Conservation (phyloP, 1,284 basidiomycete genomes). For the Tilletia setariae region DNA sequence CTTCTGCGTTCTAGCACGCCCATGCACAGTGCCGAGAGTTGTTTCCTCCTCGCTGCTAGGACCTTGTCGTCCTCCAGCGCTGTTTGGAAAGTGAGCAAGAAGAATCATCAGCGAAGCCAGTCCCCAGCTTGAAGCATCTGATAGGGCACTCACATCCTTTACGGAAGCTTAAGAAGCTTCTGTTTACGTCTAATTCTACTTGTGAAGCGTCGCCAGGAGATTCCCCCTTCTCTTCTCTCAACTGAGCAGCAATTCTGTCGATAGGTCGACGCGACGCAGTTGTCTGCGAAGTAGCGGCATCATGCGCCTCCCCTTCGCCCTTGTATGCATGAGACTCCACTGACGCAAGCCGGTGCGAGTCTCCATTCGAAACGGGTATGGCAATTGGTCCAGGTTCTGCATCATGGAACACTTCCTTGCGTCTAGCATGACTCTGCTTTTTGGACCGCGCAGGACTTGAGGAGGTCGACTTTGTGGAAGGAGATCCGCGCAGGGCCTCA, state of each 20-base stretch:
- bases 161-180: conserved; percentile 40
- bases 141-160: conserved; percentile 23
- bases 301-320: not conserved
- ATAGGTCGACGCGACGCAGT: not conserved
- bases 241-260: not conserved
- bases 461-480: not conserved
- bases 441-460: not conserved
- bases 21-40: conserved; percentile 55
- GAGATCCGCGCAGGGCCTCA: not conserved
- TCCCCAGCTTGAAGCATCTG: not conserved
- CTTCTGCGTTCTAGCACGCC: conserved; percentile 71
- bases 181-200: conserved; percentile 47
- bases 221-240: conserved; percentile 1
- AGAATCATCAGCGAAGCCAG: not conserved
- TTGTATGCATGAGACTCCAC: not conserved
- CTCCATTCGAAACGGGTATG: too few relatives aligned
- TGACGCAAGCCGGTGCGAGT: not conserved
- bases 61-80: not conserved
- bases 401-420: too few relatives aligned
- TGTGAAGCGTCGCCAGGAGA: conserved; percentile 40
- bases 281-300: not conserved
- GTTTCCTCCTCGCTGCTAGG: conserved; percentile 25
- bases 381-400: too few relatives aligned
- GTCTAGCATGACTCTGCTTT: not conserved
- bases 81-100: not conserved